Evolutionary conservation across 116 monocot genomes (phyloP), one percentile per base, ranked within the genome.

Genomic region (Papilionanthe hybrid): DNA sequence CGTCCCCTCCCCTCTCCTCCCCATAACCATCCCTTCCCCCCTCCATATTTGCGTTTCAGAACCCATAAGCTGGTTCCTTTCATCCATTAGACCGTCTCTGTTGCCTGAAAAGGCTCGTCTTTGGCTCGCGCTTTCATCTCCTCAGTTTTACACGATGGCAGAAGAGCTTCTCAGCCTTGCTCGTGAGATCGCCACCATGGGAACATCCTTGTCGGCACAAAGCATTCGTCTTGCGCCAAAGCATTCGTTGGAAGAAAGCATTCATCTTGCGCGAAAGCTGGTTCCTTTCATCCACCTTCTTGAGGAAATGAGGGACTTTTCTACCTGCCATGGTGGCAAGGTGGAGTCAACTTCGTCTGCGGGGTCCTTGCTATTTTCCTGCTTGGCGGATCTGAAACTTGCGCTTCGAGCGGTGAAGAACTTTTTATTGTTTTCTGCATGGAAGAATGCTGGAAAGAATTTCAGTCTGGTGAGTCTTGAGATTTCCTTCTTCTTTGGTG

Each of bases 371-470:
- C 22, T 49, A 0, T 27, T 12, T 0, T 79, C 83, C 28, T 79
- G 87, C 53, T 65, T 96, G 72, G 79, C 77, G 7, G 80, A 83
- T 73, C 82, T 96, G 50, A 60, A 82, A 19, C 32, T 73, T 63
- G 87, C 90, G 29, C 77, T 96, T 41, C 79, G 86, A 81, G 86
- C 88, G 25, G 90, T 85, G n/a, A 83, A 82, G 86, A 77, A 90
- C 69, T 92, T 92, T 49, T 55, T 96, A 23, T 13, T 75, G 81
- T 75, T 85, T 15, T 9, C 17, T 23, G n/a, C 30, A 7, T 45
- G 74, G 65, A 65, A 72, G 18, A 20, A 13, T 7, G 23, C 8
- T 2, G 75, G 45, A 20, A 42, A 27, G 25, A 49, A 25, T 27
- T 45, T 48, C 75, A 41, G 19, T 75, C 41, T 45, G 75, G 75